Conservation (phyloP, 2,329 filamentous ascomycete genomes). For the Aspergillus latus region DNA sequence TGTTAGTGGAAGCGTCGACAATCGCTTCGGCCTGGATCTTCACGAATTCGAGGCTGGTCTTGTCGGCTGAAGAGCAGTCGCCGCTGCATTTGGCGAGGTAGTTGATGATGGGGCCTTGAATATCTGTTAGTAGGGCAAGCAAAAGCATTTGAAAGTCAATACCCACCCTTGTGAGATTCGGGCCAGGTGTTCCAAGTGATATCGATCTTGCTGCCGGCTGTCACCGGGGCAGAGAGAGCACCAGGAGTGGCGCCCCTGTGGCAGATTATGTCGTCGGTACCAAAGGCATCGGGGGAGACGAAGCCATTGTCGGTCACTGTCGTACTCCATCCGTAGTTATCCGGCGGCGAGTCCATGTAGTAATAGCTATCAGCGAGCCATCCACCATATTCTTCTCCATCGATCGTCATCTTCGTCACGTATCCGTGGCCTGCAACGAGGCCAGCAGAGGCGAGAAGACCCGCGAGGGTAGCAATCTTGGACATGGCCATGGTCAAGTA, state of each 20-base stretch:
- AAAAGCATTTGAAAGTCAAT: background rate
- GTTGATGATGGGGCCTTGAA: conserved; percentile 48
- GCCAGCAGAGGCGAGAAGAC: conserved; percentile 31
- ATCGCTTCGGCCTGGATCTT: conserved; percentile 61
- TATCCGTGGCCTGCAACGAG: conserved; percentile 34
- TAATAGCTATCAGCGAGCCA: conserved; percentile 38
- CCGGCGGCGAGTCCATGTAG: conserved; percentile 35
- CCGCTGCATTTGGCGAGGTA: conserved; percentile 60
- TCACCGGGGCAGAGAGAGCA: conserved; percentile 50
- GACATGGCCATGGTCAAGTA: conserved; percentile 27
- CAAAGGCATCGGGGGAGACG: conserved; percentile 45
- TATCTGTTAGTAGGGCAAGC: background rate
- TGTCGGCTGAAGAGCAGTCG: conserved; percentile 54
- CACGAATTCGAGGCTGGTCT: conserved; percentile 55
- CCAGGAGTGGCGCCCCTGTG: conserved; percentile 57
- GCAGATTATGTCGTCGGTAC: conserved; percentile 56
- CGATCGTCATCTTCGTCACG: conserved; percentile 23
- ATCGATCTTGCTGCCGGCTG: conserved; percentile 57
- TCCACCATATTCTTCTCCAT: conserved; percentile 29
- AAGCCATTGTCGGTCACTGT: conserved; percentile 54
- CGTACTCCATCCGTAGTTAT: conserved; percentile 54
- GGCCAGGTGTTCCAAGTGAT: conserved; percentile 65
- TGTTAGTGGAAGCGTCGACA: conserved; percentile 41
- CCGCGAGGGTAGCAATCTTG: conserved; percentile 24
- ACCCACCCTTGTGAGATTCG: conserved; percentile 52